Percentiles rank a stretch among this genome's conserved stretches.
Conservation (phyloP, 306 rosid genomes). For the Urtica urens region DNA sequence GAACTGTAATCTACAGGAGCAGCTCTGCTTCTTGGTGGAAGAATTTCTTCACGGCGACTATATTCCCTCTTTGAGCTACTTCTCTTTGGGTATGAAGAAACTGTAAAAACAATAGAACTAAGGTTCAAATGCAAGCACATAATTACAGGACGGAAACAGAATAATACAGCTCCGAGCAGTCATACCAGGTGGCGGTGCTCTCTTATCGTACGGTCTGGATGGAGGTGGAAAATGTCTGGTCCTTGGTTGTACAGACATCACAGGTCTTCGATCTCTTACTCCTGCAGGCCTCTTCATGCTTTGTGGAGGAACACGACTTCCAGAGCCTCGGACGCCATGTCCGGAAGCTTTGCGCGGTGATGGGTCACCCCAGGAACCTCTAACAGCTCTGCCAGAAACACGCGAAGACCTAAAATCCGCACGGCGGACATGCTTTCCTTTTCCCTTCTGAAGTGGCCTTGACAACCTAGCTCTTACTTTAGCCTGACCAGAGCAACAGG, state of each 20-base stretch:
- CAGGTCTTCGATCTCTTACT: conserved; percentile 72
- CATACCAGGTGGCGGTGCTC: conserved; percentile 75
- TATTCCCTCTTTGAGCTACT: conserved; percentile 76
- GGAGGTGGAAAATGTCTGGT: conserved; percentile 66
- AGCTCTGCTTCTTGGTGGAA: conserved; percentile 83
- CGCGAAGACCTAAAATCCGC: conserved; percentile 60
- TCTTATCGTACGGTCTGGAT: conserved; percentile 70
- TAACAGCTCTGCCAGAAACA: conserved; percentile 34
- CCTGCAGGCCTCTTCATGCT: conserved; percentile 52
- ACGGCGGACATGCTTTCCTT: conserved; percentile 62
- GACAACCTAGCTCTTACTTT: conserved; percentile 95
- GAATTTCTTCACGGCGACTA: conserved; percentile 67
- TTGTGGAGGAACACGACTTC: conserved; percentile 51
- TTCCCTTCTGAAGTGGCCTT: conserved; percentile 92
- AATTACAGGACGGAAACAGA: no score
- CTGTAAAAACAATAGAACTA: conserved; percentile 28
- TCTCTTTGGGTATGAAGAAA: conserved; percentile 58
- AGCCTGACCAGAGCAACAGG: conserved; percentile 38
- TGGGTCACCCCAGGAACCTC: conserved; percentile 77
- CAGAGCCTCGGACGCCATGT: conserved; percentile 58
- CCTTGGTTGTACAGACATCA: conserved; percentile 49
- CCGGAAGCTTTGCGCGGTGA: conserved; percentile 45
- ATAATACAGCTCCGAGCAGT: background rate
- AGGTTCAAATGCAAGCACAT: no score
- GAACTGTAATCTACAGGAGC: conserved; percentile 56